A percentile compares a stretch with the other conserved stretches of the same genome.
Conservation (phyloP, 2,329 filamentous ascomycete species). For the Ophiostoma piceae region DNA sequence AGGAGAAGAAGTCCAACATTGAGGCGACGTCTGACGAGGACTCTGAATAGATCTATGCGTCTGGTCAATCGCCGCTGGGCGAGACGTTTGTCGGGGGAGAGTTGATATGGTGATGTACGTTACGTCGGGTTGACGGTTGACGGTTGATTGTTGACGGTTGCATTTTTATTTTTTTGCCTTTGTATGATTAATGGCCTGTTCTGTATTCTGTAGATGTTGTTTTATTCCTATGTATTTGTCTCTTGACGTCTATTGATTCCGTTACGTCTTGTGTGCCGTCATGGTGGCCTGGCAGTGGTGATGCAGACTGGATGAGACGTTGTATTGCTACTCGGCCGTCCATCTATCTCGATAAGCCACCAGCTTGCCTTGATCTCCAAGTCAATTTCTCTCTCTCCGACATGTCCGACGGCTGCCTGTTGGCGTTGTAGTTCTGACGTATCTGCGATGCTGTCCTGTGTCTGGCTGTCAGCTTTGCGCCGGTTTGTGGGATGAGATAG, state of each 20-base stretch:
- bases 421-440: neutral
- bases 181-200: neutral
- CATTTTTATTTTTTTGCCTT: neutral
- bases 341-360: neutral
- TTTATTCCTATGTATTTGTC: neutral
- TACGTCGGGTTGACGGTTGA: neutral
- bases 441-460: neutral
- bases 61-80: neutral
- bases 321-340: too few species aligned
- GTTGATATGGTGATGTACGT: neutral
- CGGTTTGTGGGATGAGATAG: neutral
- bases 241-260: neutral
- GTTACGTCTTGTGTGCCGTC: neutral
- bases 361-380: neutral
- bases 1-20: conserved; percentile 51
- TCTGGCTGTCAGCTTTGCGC: neutral
- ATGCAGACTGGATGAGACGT: too few species aligned
- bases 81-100: neutral
- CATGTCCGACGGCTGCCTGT: neutral
- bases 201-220: neutral
- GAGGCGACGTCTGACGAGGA: conserved; percentile 60
- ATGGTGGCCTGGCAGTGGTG: neutral
- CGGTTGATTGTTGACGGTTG: neutral
- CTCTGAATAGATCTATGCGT: neutral
- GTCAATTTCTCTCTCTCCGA: neutral